Conservation (phyloP, 768 basidiomycete genomes). For the Mycena vulgaris region DNA sequence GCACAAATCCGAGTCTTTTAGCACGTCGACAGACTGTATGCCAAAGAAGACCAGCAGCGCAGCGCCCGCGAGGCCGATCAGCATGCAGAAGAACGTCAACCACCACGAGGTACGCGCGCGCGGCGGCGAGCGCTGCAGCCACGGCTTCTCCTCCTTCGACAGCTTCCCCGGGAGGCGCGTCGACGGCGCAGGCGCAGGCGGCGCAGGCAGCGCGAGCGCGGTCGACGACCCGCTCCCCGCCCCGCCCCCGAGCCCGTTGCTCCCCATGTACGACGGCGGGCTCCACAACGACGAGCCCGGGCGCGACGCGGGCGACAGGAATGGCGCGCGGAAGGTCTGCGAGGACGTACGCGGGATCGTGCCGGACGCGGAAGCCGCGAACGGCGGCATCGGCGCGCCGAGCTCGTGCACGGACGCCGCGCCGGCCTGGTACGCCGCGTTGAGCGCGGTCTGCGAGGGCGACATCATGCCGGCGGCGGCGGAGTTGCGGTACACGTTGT, state of each 20-base stretch:
- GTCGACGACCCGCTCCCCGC: conserved; percentile 47
- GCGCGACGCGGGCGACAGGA: conserved; percentile 80
- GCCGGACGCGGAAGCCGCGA: conserved; percentile 38
- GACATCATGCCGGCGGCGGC: conserved; percentile 58
- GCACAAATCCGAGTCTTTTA: conserved; percentile 64
- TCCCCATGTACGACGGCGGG: conserved; percentile 62
- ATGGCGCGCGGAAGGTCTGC: conserved; percentile 73
- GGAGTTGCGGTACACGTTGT: conserved; percentile 60
- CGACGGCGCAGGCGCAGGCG: conserved; percentile 59
- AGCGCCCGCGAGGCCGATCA: conserved; percentile 69
- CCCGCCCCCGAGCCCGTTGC: conserved; percentile 27
- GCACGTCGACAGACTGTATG: conserved; percentile 55
- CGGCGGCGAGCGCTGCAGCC: conserved; percentile 62
- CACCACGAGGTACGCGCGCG: conserved; percentile 53
- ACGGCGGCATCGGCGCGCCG: conserved; percentile 57
- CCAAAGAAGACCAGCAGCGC: conserved; percentile 71
- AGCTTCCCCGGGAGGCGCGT: conserved; percentile 70
- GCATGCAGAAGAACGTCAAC: conserved; percentile 67
- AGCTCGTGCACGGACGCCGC: conserved; percentile 32
- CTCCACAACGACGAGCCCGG: conserved; percentile 74
- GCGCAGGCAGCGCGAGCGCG: conserved; percentile 48
- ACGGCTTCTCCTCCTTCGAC: conserved; percentile 70
- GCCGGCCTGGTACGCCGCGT: conserved; percentile 17
- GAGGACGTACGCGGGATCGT: conserved; percentile 39
- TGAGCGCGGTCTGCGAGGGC: conserved; percentile 32